phyloP scores from a whole-genome alignment of 2,329 filamentous ascomycete species.

The Fusarium hostae region DNA sequence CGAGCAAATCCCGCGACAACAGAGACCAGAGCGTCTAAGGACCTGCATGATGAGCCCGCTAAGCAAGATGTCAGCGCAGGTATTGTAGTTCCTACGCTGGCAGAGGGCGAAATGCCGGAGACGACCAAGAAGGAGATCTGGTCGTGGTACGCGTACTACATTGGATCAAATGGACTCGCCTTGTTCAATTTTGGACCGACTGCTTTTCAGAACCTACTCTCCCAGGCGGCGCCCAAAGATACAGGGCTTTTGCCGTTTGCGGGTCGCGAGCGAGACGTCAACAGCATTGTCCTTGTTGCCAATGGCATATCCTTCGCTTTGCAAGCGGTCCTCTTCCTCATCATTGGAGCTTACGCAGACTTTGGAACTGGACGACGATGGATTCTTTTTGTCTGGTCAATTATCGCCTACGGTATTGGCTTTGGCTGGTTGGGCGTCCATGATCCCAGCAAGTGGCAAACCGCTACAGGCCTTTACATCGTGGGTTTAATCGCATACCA shows the following conservation, averaged over 20 bases:
- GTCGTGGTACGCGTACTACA: slow-evolving; percentile 63
- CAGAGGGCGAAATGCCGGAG: slow-evolving; percentile 23
- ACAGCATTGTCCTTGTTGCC: slow-evolving; percentile 71
- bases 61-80: slow-evolving; percentile 16
- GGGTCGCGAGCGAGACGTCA: slow-evolving; percentile 67
- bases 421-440: slow-evolving; percentile 77
- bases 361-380: slow-evolving; percentile 73
- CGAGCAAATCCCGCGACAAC: background rate
- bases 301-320: slow-evolving; percentile 77
- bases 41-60: background rate
- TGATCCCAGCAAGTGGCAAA: slow-evolving; percentile 67
- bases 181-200: slow-evolving; percentile 74
- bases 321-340: slow-evolving; percentile 67
- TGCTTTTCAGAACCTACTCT: slow-evolving; percentile 72
- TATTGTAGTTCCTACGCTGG: slow-evolving; percentile 20
- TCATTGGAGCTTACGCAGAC: slow-evolving; percentile 66
- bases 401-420: slow-evolving; percentile 70
- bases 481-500: slow-evolving; percentile 74
- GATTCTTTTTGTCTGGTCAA: slow-evolving; percentile 69
- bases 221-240: slow-evolving; percentile 67
- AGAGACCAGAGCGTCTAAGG: background rate
- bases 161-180: slow-evolving; percentile 72
- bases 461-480: slow-evolving; percentile 71
- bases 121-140: slow-evolving; percentile 39
- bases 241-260: slow-evolving; percentile 64